These are phyloP conservation scores for Asterella californica DNA, from an alignment of 225 moss, liverwort and hornwort species.

Conservation along the genomic window DNA sequence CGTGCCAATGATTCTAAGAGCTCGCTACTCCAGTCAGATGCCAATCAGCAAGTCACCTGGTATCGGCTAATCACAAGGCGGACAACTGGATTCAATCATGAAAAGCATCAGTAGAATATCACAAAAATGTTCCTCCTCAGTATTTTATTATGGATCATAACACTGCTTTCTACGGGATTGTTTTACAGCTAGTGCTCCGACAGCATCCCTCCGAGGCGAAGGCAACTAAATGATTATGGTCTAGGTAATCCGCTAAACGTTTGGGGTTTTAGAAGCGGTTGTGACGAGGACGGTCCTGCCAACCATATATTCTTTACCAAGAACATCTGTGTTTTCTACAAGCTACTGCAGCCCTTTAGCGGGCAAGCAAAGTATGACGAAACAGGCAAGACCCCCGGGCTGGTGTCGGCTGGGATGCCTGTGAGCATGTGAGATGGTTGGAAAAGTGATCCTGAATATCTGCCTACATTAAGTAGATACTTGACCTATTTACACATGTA, in stretches of 20 bases:
- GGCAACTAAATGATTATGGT: not conserved
- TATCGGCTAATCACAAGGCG: not conserved
- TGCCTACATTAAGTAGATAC: not conserved
- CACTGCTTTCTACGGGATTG: not conserved
- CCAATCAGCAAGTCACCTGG: not conserved
- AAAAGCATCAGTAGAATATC: not conserved
- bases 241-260: not conserved
- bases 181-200: not conserved
- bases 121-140: not conserved
- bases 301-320: not conserved
- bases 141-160: not conserved
- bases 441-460: not conserved
- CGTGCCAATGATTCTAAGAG: not conserved
- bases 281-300: not conserved
- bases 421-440: not conserved
- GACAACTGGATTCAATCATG: not conserved
- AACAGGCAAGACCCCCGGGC: not conserved
- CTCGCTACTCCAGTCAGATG: not conserved
- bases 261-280: not conserved
- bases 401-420: not conserved
- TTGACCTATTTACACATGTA: constrained; percentile 8
- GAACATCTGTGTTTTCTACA: not conserved
- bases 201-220: not conserved
- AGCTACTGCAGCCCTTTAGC: not conserved
- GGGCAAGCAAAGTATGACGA: not conserved